Percentiles rank a stretch among this genome's conserved stretches.
Evolutionary conservation across 2,329 filamentous ascomycete genomes (phyloP).

Genomic region (Chlorencoelia australis): DNA sequence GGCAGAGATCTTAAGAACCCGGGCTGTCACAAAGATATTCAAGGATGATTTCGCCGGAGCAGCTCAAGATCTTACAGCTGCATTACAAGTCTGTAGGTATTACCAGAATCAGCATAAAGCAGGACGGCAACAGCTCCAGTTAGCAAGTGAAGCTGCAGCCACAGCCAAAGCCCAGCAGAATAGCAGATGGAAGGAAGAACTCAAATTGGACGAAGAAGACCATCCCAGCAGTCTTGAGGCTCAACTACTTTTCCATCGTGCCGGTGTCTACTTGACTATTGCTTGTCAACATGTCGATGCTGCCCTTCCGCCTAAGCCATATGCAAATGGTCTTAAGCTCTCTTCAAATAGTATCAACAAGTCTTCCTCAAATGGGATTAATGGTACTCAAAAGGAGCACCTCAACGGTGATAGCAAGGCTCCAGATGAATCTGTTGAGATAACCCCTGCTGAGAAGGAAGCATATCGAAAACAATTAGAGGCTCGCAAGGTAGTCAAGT

Average conservation of each 20-base stretch:
- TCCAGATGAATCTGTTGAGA: conserved; percentile 17
- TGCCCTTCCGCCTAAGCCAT: conserved; percentile 34
- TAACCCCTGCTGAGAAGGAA: conserved; percentile 36
- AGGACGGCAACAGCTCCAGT: conserved; percentile 37
- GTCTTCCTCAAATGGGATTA: conserved; percentile 13
- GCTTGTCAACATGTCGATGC: conserved; percentile 55
- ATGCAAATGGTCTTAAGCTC: conserved; percentile 14
- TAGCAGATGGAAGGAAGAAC: conserved; percentile 35
- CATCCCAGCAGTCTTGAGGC: conserved; percentile 67
- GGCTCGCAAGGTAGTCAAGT: conserved; percentile 59
- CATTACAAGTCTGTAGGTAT: conserved; percentile 39
- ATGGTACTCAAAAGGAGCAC: conserved; percentile 15
- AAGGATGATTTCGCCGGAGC: conserved; percentile 65
- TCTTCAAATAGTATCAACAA: background rate
- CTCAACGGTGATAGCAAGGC: conserved; percentile 13
- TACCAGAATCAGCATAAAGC: conserved; percentile 26
- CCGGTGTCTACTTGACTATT: conserved; percentile 59
- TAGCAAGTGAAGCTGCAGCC: conserved; percentile 31
- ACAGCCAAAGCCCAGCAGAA: conserved; percentile 24
- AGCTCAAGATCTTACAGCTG: conserved; percentile 58
- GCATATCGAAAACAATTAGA: conserved; percentile 38
- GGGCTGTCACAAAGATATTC: conserved; percentile 65
- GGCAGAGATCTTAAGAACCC: conserved; percentile 58
- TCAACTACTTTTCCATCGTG: conserved; percentile 69
- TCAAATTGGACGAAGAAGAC: conserved; percentile 47